Conservation (phyloP, 2,329 filamentous ascomycete genomes). For the Colletotrichum camelliae region DNA sequence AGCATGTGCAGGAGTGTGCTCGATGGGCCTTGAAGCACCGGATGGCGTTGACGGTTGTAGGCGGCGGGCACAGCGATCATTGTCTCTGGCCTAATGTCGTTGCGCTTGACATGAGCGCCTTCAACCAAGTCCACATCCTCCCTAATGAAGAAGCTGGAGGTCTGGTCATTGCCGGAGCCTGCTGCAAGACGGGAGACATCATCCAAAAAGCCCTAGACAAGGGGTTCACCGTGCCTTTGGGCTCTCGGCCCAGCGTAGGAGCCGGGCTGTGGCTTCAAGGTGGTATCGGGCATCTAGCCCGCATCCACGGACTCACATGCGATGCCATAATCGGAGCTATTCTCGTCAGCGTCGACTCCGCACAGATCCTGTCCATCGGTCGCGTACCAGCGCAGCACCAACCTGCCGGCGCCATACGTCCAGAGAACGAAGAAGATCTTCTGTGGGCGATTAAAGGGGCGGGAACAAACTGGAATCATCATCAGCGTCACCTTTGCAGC, state of each 20-base stretch:
- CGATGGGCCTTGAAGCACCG: conserved; percentile 57
- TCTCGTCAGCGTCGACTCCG: conserved; percentile 55
- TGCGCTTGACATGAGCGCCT: conserved; percentile 63
- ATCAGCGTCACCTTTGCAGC: conserved; percentile 57
- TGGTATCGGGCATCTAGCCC: conserved; percentile 65
- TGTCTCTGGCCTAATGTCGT: conserved; percentile 59
- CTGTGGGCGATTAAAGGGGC: conserved; percentile 65
- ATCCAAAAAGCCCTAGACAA: conserved; percentile 48
- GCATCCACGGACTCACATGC: conserved; percentile 61
- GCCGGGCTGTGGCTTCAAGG: conserved; percentile 69
- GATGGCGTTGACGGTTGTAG: conserved; percentile 53
- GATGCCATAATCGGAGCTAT: conserved; percentile 67
- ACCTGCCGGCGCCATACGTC: conserved; percentile 44
- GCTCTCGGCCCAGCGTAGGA: conserved; percentile 67
- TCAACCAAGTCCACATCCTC: conserved; percentile 54
- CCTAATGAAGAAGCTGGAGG: conserved; percentile 1
- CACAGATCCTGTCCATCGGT: conserved; percentile 55
- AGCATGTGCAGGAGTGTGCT: conserved; percentile 60
- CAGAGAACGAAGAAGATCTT: conserved; percentile 54
- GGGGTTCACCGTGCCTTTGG: conserved; percentile 62
- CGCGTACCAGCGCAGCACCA: conserved; percentile 50
- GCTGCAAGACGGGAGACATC: conserved; percentile 62
- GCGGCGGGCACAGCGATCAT: conserved; percentile 66
- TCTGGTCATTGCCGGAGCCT: conserved; percentile 57
- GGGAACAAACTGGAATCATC: conserved; percentile 64